phyloP scores from a whole-genome alignment of 768 basidiomycete species.

The Pleurotus eryngii region DNA sequence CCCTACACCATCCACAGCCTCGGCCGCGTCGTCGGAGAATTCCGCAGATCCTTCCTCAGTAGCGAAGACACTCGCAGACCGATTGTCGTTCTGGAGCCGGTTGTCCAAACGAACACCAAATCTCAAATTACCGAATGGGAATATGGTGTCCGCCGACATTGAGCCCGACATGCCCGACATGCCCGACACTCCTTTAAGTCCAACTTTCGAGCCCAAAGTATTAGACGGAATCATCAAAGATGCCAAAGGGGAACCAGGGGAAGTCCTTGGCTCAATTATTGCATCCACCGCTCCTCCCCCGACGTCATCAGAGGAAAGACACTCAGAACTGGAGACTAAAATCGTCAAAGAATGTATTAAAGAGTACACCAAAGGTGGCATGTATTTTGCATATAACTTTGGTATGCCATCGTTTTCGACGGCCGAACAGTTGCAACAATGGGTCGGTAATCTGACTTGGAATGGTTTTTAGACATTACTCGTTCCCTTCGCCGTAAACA shows the following conservation, averaged over 20 bases:
- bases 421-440: too few relatives aligned
- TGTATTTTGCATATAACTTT: conserved; percentile 88
- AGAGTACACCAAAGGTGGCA: conserved; percentile 78
- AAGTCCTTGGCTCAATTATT: conserved; percentile 56
- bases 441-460: not conserved
- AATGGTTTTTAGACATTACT: conserved; percentile 60
- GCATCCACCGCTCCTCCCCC: conserved; percentile 63
- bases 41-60: conserved; percentile 46
- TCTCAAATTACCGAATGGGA: conserved; percentile 6
- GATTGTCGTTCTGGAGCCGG: conserved; percentile 75
- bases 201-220: conserved; percentile 30
- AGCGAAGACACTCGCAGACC: conserved; percentile 57
- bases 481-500: conserved; percentile 79
- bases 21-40: conserved; percentile 45
- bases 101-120: conserved; percentile 44
- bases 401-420: conserved; percentile 41
- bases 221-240: conserved; percentile 45
- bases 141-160: not conserved
- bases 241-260: conserved; percentile 43
- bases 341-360: conserved; percentile 75
- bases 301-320: conserved; percentile 57
- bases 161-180: conserved; percentile 10
- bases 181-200: conserved; percentile 3
- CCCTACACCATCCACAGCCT: conserved; percentile 51
- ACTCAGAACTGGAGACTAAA: conserved; percentile 78